Percentiles rank a stretch among this genome's conserved stretches.
Evolutionary conservation across 164 flowering plant species (phyloP).

Genomic region (Aristolochia contorta): DNA sequence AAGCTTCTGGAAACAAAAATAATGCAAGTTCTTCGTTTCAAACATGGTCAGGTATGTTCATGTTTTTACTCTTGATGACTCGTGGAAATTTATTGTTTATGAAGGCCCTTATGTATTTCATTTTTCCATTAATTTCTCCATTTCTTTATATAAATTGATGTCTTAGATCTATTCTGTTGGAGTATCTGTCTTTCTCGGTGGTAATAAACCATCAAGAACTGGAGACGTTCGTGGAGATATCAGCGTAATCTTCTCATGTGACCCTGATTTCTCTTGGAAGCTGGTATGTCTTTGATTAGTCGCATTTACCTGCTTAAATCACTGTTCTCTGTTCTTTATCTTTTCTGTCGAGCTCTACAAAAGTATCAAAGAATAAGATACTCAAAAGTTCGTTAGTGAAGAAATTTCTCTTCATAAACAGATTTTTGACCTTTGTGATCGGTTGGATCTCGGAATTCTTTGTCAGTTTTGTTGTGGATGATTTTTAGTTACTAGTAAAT

Average conservation of each 20-base stretch:
- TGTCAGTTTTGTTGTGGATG: too few relatives aligned
- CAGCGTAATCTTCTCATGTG: constrained; percentile 86
- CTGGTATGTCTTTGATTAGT: constrained; percentile 34
- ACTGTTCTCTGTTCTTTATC: background rate
- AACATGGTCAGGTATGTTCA: constrained; percentile 75
- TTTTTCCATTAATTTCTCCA: background rate
- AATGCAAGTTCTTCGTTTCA: constrained; percentile 86
- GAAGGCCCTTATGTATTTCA: too few relatives aligned
- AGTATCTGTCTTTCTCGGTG: constrained; percentile 93
- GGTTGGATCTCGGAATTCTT: background rate
- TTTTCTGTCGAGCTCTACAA: background rate
- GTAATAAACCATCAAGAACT: constrained; percentile 82
- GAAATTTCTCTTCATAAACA: background rate
- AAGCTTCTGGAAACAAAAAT: constrained; percentile 89
- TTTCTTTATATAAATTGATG: constrained; percentile 4
- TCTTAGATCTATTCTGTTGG: constrained; percentile 78
- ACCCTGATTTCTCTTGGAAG: constrained; percentile 73
- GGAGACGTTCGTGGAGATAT: constrained; percentile 91
- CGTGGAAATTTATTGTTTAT: background rate
- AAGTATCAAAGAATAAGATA: background rate
- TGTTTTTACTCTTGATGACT: background rate
- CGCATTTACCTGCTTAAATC: background rate
- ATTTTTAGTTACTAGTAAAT: background rate
- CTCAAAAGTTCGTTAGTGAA: background rate
- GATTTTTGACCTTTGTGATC: background rate